Percentiles rank a stretch among this genome's conserved stretches.
These are phyloP conservation scores for Colletotrichum ledebouriae DNA, from an alignment of 2,329 filamentous ascomycete genomes.

Conservation along the genomic window DNA sequence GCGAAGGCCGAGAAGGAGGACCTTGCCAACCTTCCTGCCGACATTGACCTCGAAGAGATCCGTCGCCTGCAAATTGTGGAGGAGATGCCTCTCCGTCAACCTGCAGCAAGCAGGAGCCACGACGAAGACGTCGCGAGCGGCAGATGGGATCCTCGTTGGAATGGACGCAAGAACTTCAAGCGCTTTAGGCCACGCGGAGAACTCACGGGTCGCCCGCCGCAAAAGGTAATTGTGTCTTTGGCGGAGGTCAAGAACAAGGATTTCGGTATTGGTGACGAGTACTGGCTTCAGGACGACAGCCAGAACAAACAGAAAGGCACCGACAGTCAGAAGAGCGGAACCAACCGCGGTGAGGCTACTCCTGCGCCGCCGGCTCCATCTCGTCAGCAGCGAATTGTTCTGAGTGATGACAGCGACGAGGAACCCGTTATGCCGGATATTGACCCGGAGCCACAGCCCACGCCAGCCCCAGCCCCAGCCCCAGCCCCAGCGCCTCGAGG, in stretches of 20 bases:
- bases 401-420: constrained; percentile 56
- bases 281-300: constrained; percentile 75
- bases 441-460: constrained; percentile 4
- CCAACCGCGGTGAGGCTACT: constrained; percentile 28
- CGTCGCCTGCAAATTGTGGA: constrained; percentile 82
- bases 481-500: constrained; percentile 10
- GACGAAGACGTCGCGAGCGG: constrained; percentile 67
- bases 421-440: constrained; percentile 45
- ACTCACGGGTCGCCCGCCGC: constrained; percentile 55
- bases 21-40: constrained; percentile 65
- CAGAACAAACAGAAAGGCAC: constrained; percentile 50
- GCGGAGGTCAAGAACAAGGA: constrained; percentile 79
- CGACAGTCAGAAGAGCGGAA: constrained; percentile 45
- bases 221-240: constrained; percentile 75
- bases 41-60: constrained; percentile 80
- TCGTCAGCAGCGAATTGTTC: constrained; percentile 45
- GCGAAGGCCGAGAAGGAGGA: constrained; percentile 67
- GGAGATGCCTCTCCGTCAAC: constrained; percentile 74
- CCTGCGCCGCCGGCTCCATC: constrained; percentile 3
- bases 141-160: constrained; percentile 91
- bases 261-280: constrained; percentile 81
- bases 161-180: constrained; percentile 96
- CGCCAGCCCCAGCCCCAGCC: constrained; percentile 21
- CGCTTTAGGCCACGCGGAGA: constrained; percentile 78
- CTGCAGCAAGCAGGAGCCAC: constrained; percentile 52